These are phyloP conservation scores for Eucalyptus globulus DNA, from an alignment of 345 rosid species.

Conservation along the genomic window DNA sequence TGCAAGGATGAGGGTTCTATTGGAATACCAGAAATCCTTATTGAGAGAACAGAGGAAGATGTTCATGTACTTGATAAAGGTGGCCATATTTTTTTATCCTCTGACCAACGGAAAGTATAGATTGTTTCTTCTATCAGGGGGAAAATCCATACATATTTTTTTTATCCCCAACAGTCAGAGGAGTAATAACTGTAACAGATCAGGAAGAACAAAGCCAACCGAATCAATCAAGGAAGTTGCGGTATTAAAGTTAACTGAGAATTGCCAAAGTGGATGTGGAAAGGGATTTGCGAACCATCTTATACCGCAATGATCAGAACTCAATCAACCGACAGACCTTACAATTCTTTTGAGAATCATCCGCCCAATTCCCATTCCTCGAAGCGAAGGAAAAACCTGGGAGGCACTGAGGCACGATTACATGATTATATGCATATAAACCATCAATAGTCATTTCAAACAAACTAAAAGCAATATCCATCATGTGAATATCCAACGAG, in stretches of 20 bases:
- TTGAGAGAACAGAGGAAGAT: background rate
- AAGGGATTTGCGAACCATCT: background rate
- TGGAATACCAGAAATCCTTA: background rate
- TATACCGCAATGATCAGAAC: background rate
- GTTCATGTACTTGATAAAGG: background rate
- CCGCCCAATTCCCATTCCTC: constrained; percentile 66
- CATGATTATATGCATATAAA: background rate
- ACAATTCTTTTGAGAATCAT: constrained; percentile 56
- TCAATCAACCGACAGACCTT: constrained; percentile 29
- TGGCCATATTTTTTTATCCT: too few relatives aligned
- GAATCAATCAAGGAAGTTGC: background rate
- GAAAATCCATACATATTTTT: background rate
- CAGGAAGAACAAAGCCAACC: background rate
- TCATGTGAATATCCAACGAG: background rate
- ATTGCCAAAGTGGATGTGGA: background rate
- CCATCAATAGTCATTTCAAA: background rate
- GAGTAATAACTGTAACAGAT: background rate
- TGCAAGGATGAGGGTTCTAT: background rate
- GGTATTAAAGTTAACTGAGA: background rate
- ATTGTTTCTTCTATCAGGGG: background rate
- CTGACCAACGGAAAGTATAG: background rate
- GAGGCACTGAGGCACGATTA: constrained; percentile 30
- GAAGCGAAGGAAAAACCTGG: constrained; percentile 73
- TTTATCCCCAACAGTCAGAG: background rate
- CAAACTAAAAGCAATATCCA: background rate